Percentiles rank a stretch among this genome's conserved stretches.
These are phyloP conservation scores for Lyophyllum decastes DNA, from an alignment of 768 basidiomycete species.

Conservation along the genomic window DNA sequence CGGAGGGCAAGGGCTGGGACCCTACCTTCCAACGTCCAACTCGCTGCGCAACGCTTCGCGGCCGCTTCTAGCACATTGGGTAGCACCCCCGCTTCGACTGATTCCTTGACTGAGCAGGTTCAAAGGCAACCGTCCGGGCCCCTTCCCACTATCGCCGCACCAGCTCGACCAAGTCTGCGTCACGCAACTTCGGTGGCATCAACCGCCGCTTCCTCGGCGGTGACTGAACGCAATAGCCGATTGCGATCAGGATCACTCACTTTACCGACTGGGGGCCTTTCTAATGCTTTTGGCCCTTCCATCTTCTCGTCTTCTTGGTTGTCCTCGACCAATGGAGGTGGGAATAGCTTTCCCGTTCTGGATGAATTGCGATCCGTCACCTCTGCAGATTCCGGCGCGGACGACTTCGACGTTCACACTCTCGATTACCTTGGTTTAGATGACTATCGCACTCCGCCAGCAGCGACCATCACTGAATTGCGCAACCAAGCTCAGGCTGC, in stretches of 20 bases:
- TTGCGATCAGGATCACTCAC: conserved; percentile 93
- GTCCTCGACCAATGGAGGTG: conserved; percentile 55
- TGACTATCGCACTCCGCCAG: conserved; percentile 73
- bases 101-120: conserved; percentile 47
- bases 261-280: conserved; percentile 72
- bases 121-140: conserved; percentile 53
- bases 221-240: conserved; percentile 74
- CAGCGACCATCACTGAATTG: conserved; percentile 86
- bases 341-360: conserved; percentile 62
- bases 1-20: conserved; percentile 96
- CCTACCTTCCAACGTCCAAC: conserved; percentile 92
- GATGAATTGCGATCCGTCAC: conserved; percentile 83
- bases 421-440: conserved; percentile 96
- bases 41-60: conserved; percentile 81
- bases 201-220: conserved; percentile 49
- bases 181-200: conserved; percentile 75
- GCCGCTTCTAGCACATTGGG: conserved; percentile 62
- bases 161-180: conserved; percentile 67
- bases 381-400: conserved; percentile 77
- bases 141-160: conserved; percentile 40
- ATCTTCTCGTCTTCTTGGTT: conserved; percentile 94
- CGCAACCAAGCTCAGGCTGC: conserved; percentile 90
- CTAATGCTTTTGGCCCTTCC: conserved; percentile 84
- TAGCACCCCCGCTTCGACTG: conserved; percentile 43
- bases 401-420: conserved; percentile 91